phyloP scores from a whole-genome alignment of 139 green algal species.

The Micractinium conductrix region DNA sequence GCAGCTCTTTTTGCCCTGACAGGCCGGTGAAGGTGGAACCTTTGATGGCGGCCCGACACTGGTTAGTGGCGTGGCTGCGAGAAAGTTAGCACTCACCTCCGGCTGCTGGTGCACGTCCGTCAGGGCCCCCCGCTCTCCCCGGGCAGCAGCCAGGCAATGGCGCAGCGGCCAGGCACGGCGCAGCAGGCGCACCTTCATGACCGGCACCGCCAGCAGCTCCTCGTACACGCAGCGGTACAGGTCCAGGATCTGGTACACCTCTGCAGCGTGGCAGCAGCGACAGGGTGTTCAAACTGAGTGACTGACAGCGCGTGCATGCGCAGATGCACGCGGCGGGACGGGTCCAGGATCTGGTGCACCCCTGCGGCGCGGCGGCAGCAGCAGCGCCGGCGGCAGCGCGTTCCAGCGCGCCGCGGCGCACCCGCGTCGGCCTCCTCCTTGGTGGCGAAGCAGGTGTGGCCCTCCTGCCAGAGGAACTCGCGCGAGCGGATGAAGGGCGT shows the following conservation, averaged over 20 bases:
- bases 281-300: too few relatives aligned
- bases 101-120: too few relatives aligned
- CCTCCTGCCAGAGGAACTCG: slow-evolving; percentile 98
- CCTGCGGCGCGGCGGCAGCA: neutral
- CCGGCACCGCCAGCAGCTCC: slow-evolving; percentile 95
- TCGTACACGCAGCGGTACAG: slow-evolving; percentile 90
- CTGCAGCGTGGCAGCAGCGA: slow-evolving; percentile 43
- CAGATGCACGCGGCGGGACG: too few relatives aligned
- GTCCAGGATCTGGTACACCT: slow-evolving; percentile 96
- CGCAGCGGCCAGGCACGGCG: neutral
- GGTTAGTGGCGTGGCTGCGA: too few relatives aligned
- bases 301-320: too few relatives aligned
- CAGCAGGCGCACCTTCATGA: slow-evolving; percentile 69
- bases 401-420: neutral
- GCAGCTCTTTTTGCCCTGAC: too few relatives aligned
- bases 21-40: too few relatives aligned
- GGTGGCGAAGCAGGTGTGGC: slow-evolving; percentile 86
- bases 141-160: neutral
- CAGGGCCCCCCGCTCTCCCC: too few relatives aligned
- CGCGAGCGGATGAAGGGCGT: slow-evolving; percentile 97
- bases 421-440: slow-evolving; percentile 86
- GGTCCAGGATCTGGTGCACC: too few relatives aligned
- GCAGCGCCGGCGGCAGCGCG: too few relatives aligned
- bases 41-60: too few relatives aligned
- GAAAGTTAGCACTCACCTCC: too few relatives aligned